A percentile compares a stretch with the other conserved stretches of the same genome.
Conservation (phyloP, 768 basidiomycete genomes). For the Lactarius quietus region DNA sequence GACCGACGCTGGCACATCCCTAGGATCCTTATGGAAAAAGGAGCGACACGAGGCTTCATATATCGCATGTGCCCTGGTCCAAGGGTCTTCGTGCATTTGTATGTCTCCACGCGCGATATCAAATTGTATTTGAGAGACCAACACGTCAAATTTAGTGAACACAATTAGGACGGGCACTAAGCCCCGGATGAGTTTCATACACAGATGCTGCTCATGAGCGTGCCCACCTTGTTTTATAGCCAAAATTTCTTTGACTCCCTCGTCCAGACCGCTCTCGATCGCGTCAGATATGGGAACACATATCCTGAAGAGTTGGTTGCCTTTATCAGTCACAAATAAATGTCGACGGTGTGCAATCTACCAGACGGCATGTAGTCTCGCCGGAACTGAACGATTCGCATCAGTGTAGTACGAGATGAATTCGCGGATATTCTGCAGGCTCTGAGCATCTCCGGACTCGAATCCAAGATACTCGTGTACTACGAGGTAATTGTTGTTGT, state of each 20-base stretch:
- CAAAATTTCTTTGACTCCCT: background rate
- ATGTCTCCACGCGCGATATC: background rate
- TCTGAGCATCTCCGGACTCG: background rate
- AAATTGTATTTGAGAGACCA: background rate
- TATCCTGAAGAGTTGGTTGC: conserved; percentile 1
- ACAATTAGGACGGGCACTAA: conserved; percentile 10
- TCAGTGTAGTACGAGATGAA: background rate
- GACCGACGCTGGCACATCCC: background rate
- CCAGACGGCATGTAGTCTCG: conserved; percentile 17
- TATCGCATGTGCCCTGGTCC: background rate
- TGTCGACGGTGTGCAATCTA: background rate
- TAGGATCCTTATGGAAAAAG: background rate
- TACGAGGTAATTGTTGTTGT: background rate
- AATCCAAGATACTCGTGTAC: conserved; percentile 1
- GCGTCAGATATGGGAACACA: conserved; percentile 5
- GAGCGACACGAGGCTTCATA: background rate
- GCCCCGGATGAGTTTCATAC: background rate
- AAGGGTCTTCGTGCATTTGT: background rate
- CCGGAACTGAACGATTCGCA: background rate
- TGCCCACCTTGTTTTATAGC: conserved; percentile 1
- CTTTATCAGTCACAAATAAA: background rate
- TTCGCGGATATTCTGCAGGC: background rate
- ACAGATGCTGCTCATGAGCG: background rate
- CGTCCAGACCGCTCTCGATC: background rate
- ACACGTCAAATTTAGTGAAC: conserved; percentile 10